A percentile compares a stretch with the other conserved stretches of the same genome.
Evolutionary conservation across 2,329 filamentous ascomycete species (phyloP).

Genomic region (Penicillium olsonii): DNA sequence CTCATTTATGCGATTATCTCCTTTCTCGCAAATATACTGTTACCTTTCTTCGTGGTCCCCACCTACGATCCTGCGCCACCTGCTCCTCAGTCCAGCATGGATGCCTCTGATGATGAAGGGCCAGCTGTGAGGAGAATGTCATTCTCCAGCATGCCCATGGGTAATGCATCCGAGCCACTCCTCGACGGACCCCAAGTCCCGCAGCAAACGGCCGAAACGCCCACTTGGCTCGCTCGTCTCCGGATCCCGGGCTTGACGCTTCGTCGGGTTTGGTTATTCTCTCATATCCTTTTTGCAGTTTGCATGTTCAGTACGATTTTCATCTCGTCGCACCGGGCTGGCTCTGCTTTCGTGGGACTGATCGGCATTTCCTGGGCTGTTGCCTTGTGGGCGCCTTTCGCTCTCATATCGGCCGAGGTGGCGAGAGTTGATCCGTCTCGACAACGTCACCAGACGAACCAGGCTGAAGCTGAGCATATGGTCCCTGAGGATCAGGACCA

Average conservation of each 20-base stretch:
- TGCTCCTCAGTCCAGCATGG: conserved; percentile 7
- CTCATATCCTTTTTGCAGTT: conserved; percentile 77
- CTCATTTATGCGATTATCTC: conserved; percentile 86
- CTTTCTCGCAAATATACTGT: conserved; percentile 74
- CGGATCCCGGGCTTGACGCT: conserved; percentile 83
- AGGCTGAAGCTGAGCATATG: conserved; percentile 1
- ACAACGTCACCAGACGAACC: conserved; percentile 46
- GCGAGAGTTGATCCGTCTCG: conserved; percentile 73
- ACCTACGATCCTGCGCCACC: conserved; percentile 57
- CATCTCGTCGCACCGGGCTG: conserved; percentile 68
- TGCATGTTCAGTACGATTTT: conserved; percentile 84
- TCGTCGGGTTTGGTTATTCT: conserved; percentile 81
- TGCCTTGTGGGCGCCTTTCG: conserved; percentile 92
- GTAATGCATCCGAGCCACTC: conserved; percentile 33
- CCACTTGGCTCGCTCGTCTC: conserved; percentile 59
- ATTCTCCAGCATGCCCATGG: conserved; percentile 34
- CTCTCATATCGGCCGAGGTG: conserved; percentile 91
- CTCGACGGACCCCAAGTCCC: conserved; percentile 21
- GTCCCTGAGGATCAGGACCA: background rate
- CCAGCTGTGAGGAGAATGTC: conserved; percentile 31
- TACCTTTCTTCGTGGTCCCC: conserved; percentile 83
- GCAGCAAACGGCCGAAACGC: conserved; percentile 16
- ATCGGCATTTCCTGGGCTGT: conserved; percentile 91
- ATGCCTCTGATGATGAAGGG: conserved; percentile 13
- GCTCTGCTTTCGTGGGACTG: conserved; percentile 75